These are phyloP conservation scores for Alternaria ethzedia DNA, from an alignment of 2,329 filamentous ascomycete species.

Conservation along the genomic window DNA sequence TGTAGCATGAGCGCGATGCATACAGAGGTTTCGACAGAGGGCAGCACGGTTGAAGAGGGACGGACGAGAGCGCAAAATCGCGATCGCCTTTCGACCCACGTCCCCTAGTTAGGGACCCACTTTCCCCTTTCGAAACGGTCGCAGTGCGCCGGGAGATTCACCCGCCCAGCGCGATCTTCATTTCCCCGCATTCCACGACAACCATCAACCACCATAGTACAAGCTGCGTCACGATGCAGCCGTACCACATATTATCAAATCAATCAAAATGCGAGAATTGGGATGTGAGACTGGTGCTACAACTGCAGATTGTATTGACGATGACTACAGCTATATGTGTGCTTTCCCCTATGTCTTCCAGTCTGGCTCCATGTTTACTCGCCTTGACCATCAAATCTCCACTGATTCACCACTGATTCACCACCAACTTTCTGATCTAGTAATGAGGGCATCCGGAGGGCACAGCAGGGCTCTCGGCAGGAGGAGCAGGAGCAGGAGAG, in stretches of 20 bases:
- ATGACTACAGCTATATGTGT: background rate
- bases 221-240: background rate
- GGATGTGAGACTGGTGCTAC: background rate
- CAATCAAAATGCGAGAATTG: background rate
- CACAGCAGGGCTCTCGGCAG: background rate
- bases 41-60: background rate
- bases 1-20: background rate
- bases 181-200: background rate
- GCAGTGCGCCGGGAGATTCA: background rate
- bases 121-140: background rate
- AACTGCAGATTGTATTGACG: background rate
- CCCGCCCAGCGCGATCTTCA: background rate
- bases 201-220: background rate
- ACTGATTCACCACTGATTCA: background rate
- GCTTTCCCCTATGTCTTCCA: background rate
- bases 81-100: background rate
- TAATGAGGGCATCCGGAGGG: background rate
- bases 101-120: background rate
- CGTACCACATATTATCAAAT: background rate
- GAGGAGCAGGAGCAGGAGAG: background rate
- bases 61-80: background rate
- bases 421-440: background rate
- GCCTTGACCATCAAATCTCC: background rate
- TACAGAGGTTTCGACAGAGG: rapidly evolving
- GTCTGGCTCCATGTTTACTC: background rate